Evolutionary conservation across 2,329 filamentous ascomycete genomes (phyloP).

Genomic region (Botrytis porri): DNA sequence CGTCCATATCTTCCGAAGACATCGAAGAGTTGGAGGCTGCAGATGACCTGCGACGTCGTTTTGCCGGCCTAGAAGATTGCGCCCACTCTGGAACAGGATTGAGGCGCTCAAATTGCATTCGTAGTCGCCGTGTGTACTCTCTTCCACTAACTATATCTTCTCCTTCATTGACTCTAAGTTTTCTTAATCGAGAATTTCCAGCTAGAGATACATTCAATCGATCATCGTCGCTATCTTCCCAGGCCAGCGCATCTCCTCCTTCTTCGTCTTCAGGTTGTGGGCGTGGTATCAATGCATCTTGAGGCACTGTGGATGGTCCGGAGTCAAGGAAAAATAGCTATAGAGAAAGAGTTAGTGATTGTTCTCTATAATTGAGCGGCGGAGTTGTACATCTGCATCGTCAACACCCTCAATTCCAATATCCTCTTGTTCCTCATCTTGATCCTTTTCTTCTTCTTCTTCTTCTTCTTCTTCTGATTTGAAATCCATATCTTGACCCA

Average conservation of each 20-base stretch:
- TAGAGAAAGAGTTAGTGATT: constrained; percentile 20
- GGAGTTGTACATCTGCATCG: constrained; percentile 58
- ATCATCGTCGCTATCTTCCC: constrained; percentile 97
- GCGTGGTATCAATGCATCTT: constrained; percentile 28
- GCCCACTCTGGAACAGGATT: constrained; percentile 63
- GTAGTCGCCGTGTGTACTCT: constrained; percentile 78
- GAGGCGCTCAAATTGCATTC: constrained; percentile 68
- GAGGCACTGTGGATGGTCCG: constrained; percentile 34
- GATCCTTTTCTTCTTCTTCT: constrained; percentile 37
- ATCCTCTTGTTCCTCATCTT: constrained; percentile 45
- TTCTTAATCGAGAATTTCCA: constrained; percentile 70
- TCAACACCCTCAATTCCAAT: constrained; percentile 62
- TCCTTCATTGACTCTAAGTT: constrained; percentile 73
- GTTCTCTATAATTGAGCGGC: background rate
- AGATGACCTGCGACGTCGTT: constrained; percentile 51
- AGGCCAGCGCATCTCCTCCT: constrained; percentile 57
- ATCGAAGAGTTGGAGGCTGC: constrained; percentile 42
- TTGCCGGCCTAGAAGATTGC: constrained; percentile 49
- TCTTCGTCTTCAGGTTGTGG: constrained; percentile 38
- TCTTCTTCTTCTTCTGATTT: constrained; percentile 24
- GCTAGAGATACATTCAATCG: constrained; percentile 79
- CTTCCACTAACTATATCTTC: constrained; percentile 85
- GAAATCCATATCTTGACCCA: constrained; percentile 55
- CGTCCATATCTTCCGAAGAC: constrained; percentile 49
- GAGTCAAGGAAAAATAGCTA: constrained; percentile 42